Conservation (phyloP, 352 stramenopile genomes). For the Phytophthora ramorum region DNA sequence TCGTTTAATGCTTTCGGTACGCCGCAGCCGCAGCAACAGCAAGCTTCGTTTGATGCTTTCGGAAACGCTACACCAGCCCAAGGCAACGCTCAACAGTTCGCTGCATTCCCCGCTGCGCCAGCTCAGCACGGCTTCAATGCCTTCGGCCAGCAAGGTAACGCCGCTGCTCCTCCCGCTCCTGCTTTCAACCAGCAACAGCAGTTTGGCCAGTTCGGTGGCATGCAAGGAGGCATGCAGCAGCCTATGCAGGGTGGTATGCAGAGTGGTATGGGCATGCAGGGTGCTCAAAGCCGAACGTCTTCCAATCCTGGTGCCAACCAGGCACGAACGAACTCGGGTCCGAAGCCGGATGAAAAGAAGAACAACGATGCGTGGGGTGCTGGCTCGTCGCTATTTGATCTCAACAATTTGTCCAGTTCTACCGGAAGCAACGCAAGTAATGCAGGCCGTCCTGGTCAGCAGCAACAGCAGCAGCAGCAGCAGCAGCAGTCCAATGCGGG, state of each 20-base stretch:
- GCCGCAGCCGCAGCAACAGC: constrained; percentile 46
- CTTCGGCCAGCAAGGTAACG: constrained; percentile 52
- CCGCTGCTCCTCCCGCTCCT: constrained; percentile 37
- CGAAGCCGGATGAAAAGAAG: constrained; percentile 52
- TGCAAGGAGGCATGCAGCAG: constrained; percentile 49
- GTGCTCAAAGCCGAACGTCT: constrained; percentile 41
- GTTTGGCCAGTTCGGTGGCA: constrained; percentile 54
- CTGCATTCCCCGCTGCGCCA: constrained; percentile 43
- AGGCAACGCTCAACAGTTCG: constrained; percentile 48
- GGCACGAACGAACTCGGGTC: constrained; percentile 36
- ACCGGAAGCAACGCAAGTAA: constrained; percentile 29
- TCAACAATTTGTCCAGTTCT: constrained; percentile 74
- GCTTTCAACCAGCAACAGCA: constrained; percentile 61
- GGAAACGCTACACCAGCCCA: constrained; percentile 38
- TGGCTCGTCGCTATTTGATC: constrained; percentile 77
- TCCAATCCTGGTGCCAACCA: constrained; percentile 51
- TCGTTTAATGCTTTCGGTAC: constrained; percentile 66
- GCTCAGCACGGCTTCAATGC: constrained; percentile 56
- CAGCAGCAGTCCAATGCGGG: constrained; percentile 35
- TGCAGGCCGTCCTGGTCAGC: constrained; percentile 39
- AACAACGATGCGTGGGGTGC: constrained; percentile 83
- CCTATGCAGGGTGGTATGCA: constrained; percentile 45
- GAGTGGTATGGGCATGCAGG: constrained; percentile 41
- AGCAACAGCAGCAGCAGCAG: constrained; percentile 28
- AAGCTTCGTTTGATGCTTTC: constrained; percentile 72